Evolutionary conservation across 2,329 filamentous ascomycete species (phyloP).

Genomic region (Parascedosporium putredinis): DNA sequence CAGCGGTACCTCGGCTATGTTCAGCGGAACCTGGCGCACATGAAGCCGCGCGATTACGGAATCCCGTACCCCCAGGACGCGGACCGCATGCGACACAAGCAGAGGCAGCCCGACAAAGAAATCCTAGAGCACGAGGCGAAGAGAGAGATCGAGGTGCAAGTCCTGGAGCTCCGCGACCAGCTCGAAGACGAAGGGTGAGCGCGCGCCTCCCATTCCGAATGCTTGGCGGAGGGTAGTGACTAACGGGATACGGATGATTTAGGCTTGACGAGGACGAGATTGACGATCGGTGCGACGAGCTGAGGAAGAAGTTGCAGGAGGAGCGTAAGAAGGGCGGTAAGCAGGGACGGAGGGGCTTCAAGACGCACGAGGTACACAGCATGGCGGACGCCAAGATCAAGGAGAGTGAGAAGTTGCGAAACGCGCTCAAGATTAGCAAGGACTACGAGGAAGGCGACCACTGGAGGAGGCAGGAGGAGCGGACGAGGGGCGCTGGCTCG

Average conservation of each 20-base stretch:
- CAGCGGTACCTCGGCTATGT: slow-evolving; percentile 97
- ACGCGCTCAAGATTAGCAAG: slow-evolving; percentile 75
- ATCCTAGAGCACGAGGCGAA: slow-evolving; percentile 93
- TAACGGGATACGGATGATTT: background rate
- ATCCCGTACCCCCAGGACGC: slow-evolving; percentile 67
- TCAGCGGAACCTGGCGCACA: slow-evolving; percentile 85
- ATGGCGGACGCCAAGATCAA: slow-evolving; percentile 91
- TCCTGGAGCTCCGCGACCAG: slow-evolving; percentile 79
- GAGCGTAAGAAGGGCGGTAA: slow-evolving; percentile 24
- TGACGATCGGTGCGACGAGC: slow-evolving; percentile 46
- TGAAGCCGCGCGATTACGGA: slow-evolving; percentile 70
- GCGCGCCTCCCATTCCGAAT: background rate
- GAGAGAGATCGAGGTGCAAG: slow-evolving; percentile 83
- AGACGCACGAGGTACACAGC: slow-evolving; percentile 92
- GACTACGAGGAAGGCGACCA: slow-evolving; percentile 80
- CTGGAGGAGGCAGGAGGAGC: slow-evolving; percentile 75
- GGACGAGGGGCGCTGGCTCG: slow-evolving; percentile 31
- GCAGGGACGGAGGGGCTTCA: slow-evolving; percentile 51
- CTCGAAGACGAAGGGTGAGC: slow-evolving; percentile 80
- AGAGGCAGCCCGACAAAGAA: slow-evolving; percentile 77
- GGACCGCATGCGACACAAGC: slow-evolving; percentile 60
- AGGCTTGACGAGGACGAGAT: slow-evolving; percentile 85
- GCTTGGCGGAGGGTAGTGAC: background rate
- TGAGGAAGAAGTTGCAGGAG: slow-evolving; percentile 29
- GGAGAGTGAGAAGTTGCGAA: slow-evolving; percentile 81